Percentiles rank a stretch among this genome's conserved stretches.
Evolutionary conservation across 179 eudicot species (phyloP).

Genomic region (Patellifolia procumbens): DNA sequence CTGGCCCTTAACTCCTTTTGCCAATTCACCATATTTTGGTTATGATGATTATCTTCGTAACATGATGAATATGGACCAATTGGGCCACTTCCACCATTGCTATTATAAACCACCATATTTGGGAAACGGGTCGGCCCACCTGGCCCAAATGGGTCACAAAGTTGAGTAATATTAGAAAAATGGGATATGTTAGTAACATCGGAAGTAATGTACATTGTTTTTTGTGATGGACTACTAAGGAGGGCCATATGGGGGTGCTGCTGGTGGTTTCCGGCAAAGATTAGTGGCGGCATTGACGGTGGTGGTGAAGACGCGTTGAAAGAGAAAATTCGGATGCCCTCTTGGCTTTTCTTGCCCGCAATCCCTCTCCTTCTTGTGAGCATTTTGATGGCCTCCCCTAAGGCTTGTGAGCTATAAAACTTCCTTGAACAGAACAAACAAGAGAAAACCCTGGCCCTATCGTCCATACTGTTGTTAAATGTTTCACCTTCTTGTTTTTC

Average conservation of each 20-base stretch:
- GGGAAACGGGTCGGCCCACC: slow-evolving; percentile 39
- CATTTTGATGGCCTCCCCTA: slow-evolving; percentile 94
- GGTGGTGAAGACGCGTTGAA: slow-evolving; percentile 27
- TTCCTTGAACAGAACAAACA: slow-evolving; percentile 80
- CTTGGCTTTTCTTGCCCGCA: slow-evolving; percentile 66
- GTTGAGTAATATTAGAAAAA: slow-evolving; percentile 29
- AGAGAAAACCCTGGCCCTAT: slow-evolving; percentile 49
- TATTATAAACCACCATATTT: slow-evolving; percentile 35
- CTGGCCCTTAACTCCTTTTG: slow-evolving; percentile 32
- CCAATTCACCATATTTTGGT: slow-evolving; percentile 37
- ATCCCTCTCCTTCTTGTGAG: slow-evolving; percentile 84
- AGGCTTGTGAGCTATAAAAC: slow-evolving; percentile 82
- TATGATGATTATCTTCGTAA: slow-evolving; percentile 31
- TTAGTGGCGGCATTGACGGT: slow-evolving; percentile 19
- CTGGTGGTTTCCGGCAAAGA: slow-evolving; percentile 33
- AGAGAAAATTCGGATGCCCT: slow-evolving; percentile 46
- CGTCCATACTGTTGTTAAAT: slow-evolving; percentile 21
- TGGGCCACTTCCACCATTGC: slow-evolving; percentile 27
- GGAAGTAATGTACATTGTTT: slow-evolving; percentile 51
- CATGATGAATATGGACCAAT: slow-evolving; percentile 23
- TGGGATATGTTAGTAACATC: slow-evolving; percentile 43
- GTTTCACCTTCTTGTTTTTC: slow-evolving; percentile 27
- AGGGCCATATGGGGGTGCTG: slow-evolving; percentile 36
- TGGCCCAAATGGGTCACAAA: slow-evolving; percentile 38
- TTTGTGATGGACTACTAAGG: slow-evolving; percentile 30